A percentile compares a stretch with the other conserved stretches of the same genome.
phyloP scores from a whole-genome alignment of 805 yeast species.

The Barnettozyma siamensis region DNA sequence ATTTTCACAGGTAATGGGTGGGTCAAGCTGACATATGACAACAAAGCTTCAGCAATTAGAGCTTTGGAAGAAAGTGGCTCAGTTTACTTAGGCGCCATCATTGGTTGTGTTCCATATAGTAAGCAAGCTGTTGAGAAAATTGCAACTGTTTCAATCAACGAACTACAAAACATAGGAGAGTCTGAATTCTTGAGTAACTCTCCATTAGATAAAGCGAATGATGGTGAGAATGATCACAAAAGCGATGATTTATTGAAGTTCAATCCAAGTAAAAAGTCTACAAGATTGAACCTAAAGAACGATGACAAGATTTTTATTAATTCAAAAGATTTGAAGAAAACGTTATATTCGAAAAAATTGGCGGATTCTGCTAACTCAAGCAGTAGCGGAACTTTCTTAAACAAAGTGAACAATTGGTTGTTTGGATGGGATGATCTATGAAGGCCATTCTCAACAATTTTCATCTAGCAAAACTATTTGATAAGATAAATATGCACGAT shows the following conservation, averaged over 20 bases:
- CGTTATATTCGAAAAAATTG: conserved; percentile 21
- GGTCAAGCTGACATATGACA: conserved; percentile 85
- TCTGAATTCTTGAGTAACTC: conserved; percentile 12
- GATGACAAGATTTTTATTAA: conserved; percentile 37
- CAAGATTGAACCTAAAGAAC: conserved; percentile 28
- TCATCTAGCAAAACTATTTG: no score
- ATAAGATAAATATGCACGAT: no score
- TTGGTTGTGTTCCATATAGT: conserved; percentile 68
- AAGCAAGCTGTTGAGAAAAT: conserved; percentile 57
- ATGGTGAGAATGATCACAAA: conserved; percentile 6
- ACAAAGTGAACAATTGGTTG: conserved; percentile 39
- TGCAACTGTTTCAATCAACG: conserved; percentile 36
- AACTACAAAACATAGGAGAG: conserved; percentile 45
- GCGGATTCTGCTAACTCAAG: conserved; percentile 3
- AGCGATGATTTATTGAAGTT: conserved; percentile 13
- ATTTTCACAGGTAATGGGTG: conserved; percentile 83
- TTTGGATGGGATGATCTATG: conserved; percentile 52
- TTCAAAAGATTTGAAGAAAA: conserved; percentile 14
- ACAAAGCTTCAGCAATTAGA: conserved; percentile 66
- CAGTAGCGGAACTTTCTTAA: conserved; percentile 22
- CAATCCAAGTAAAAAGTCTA: conserved; percentile 25
- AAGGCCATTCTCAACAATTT: no score
- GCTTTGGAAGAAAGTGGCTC: conserved; percentile 83
- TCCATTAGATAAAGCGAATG: conserved; percentile 10
- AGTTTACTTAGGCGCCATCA: conserved; percentile 55